Percentiles rank a stretch among this genome's conserved stretches.
Conservation (phyloP, 768 basidiomycete genomes). For the Suillus lakei region DNA sequence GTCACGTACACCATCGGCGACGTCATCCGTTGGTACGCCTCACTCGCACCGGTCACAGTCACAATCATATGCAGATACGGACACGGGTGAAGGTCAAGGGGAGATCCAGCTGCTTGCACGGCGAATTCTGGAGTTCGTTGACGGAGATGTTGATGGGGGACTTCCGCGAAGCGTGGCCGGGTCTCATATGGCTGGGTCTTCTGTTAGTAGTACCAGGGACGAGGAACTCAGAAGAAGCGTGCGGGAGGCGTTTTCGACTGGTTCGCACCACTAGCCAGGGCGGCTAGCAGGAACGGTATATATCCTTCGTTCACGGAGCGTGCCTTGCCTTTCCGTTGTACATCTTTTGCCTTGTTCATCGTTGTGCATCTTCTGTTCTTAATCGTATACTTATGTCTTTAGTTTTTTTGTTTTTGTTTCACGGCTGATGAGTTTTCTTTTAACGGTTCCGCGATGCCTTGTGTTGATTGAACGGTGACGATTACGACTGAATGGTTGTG, state of each 20-base stretch:
- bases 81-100: slow-evolving; percentile 78
- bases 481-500: slow-evolving; percentile 1
- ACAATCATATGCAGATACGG: slow-evolving; percentile 82
- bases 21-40: slow-evolving; percentile 77
- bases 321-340: slow-evolving; percentile 8
- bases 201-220: slow-evolving; percentile 61
- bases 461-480: neutral
- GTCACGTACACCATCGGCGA: slow-evolving; percentile 69
- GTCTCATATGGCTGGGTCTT: slow-evolving; percentile 73
- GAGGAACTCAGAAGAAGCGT: slow-evolving; percentile 84
- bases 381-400: slow-evolving; percentile 6
- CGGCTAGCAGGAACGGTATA: slow-evolving; percentile 4
- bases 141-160: slow-evolving; percentile 67
- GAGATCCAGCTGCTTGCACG: slow-evolving; percentile 89
- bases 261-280: slow-evolving; percentile 48
- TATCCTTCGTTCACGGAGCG: slow-evolving; percentile 5
- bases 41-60: slow-evolving; percentile 68
- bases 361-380: slow-evolving; percentile 16
- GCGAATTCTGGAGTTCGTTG: slow-evolving; percentile 87
- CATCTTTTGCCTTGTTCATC: slow-evolving; percentile 2
- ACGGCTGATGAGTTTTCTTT: slow-evolving; percentile 2
- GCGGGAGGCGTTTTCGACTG: slow-evolving; percentile 76
- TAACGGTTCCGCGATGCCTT: neutral
- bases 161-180: slow-evolving; percentile 64
- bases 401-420: neutral